Evolutionary conservation across 1,284 basidiomycete species (phyloP), one percentile per base, ranked within the genome.

Genomic region (Cryptococcus sp.): DNA sequence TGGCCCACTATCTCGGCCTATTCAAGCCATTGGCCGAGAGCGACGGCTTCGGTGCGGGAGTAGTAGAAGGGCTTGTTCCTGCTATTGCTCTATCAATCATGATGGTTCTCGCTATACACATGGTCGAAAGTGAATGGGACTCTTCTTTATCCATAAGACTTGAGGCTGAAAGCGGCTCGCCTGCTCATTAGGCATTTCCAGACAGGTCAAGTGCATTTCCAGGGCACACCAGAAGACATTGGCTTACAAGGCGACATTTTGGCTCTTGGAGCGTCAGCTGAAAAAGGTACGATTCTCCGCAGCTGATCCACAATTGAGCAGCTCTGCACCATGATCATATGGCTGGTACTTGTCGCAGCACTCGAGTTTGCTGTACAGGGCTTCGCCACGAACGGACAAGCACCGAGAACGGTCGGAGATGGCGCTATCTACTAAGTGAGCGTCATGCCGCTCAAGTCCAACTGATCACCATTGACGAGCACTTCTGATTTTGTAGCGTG

Each of bases 201-300:
- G 49, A 20, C 41, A 86, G 83, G 82, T 76, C 68, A 84, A 83
- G 17, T 81, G 84, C 0, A 81, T 85, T 7, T 90, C 89, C 3
- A 77, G 86, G 7, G 86, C 86, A 3, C 81, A 81, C 19, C 82
- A 82, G 27, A 83, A 85, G 54, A 72, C 86, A n/a, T 77, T 85
- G 43, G 78, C 83, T 3, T 87, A 88, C 78, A 86, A 85, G 72
- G 83, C 85, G 8, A 83, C 83, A n/a, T 89, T 88, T 76, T 85
- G 82, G 66, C 72, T 89, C 10, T 72, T 90, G 25, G 82, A 73
- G 43, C 54, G 70, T 54, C 30, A 7, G 10, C 2, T 22, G 25
- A 20, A 16, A 16, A 25, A 35, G 1, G 30, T 10, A 35, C 25
- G 8, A 35, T 8, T 2, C 7, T 35, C 30, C 4, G 5, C 20